Evolutionary conservation across 2,329 filamentous ascomycete species (phyloP), one percentile per base, ranked within the genome.

Genomic region (Lojkania enalia): DNA sequence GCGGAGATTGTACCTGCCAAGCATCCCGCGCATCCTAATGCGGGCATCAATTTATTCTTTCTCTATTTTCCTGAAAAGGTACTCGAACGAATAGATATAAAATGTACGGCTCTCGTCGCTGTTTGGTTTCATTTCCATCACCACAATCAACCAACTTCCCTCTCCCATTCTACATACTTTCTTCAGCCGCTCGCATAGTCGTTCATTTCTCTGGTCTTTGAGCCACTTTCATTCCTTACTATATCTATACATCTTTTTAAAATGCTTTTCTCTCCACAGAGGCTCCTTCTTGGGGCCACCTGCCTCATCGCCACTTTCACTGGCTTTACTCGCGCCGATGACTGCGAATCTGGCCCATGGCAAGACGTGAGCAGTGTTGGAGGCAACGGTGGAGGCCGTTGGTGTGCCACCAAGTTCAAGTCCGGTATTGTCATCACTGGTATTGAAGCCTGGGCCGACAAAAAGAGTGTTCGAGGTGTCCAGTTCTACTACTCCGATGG

Each of bases 401-500:
- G 46, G 40, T 55, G 52, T 39, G 43, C 35, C n/a, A 58, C 52
- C 33, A 51, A 52, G 27, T 55, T 35, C 21, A 38, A 48, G 15
- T 18, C 36, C 3, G 54, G 54, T 30, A 35, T 52, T 18, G 46
- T 54, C 39, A 40, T 58, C 12, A 50, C 42, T 3, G 54, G 48
- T 33, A 39, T 50, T 13, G 41, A 55, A 39, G 52, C 51, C 16
- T 52, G 49, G 51, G 44, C 39, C 20, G 33, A 44, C 35, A 38
- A 25, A 4, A 44, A 50, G 23, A 20, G 21, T n/a, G 48, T 58
- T 33, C 30, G 40, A 4, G 52, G 43, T 15, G 23, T 55, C 19
- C 54, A 55, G 32, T 48, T 58, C 42, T 48, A 47, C 46, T 58
- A 52, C 37, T 54, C 50, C 5, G 52, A 58, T 27, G 54, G 52